Conservation (phyloP, 768 basidiomycete species). For the Hebeloma cylindrosporum region DNA sequence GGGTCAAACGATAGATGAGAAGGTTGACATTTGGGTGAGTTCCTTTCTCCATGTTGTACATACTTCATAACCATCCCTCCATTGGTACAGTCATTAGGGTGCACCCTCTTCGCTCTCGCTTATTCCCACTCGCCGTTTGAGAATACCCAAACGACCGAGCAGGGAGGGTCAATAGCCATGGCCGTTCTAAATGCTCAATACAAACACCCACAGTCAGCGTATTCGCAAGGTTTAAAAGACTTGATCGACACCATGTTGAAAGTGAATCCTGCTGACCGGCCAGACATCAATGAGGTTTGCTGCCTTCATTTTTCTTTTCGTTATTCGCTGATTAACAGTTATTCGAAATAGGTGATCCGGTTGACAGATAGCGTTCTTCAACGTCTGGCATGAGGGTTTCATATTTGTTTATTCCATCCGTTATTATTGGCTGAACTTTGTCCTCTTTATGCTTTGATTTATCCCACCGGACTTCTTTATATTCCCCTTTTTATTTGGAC, state of each 20-base stretch:
- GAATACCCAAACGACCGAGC: conserved; percentile 85
- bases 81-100: conserved; percentile 88
- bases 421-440: no score
- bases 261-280: conserved; percentile 77
- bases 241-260: conserved; percentile 86
- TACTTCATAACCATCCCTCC: conserved; percentile 3
- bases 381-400: conserved; percentile 53
- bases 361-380: conserved; percentile 64
- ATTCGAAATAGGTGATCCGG: conserved; percentile 61
- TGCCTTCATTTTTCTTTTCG: background rate
- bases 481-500: no score
- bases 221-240: conserved; percentile 78
- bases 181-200: conserved; percentile 93
- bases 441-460: no score
- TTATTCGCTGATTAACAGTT: conserved; percentile 4
- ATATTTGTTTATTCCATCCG: no score
- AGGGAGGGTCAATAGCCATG: conserved; percentile 97
- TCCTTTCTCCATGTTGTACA: background rate
- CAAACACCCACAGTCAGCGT: conserved; percentile 83
- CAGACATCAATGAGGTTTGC: conserved; percentile 78
- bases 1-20: conserved; percentile 82
- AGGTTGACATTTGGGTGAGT: conserved; percentile 94
- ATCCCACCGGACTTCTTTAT: no score
- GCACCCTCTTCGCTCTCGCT: conserved; percentile 91
- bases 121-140: conserved; percentile 98